Evolutionary conservation across 1,284 basidiomycete genomes (phyloP), one percentile per base, ranked within the genome.

Genomic region (Pyrrhoderma noxium): DNA sequence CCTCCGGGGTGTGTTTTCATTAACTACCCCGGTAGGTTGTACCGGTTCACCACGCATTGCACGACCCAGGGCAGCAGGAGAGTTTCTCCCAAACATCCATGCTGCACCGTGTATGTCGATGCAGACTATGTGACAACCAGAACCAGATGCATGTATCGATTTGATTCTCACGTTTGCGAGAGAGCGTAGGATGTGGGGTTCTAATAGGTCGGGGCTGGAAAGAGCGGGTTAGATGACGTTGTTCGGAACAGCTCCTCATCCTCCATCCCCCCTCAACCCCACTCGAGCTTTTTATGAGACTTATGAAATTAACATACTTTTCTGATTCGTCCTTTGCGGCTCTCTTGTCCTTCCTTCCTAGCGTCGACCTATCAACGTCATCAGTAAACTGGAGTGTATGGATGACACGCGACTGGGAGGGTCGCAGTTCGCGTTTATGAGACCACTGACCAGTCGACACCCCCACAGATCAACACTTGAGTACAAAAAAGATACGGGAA

Each of bases 121-220:
- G 8, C 74, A 81, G 42, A 93, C 80, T 56, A 80, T 84, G 59
- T 90, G 83, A 60, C 86, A 88, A 2, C 81, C 81, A 9, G 70
- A 74, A 59, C 84, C 87, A 1, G 82, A 83, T 1, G 86, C 76
- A 63, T 92, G 80, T 45, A 93, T 68, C 21, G 86, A 85, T 14
- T 71, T 68, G 19, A 77, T 74, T 62, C 84, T 80, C 68, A 95
- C 74, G 62, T 94, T 92, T 63, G 81, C 77, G 22, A 97, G 72
- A 0, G 89, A 89, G 49, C 94, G 88, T 36, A 96, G 75, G 61
- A 95, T 91, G 65, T 93, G 80, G 0, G 93, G 92, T 64, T 85
- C 78, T 43, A 83, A 75, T 3, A 97, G 75, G 71, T 96, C 92
- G 4, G 89, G 86, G 49, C 72, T 74, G 37, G 60, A 62, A 49